Base-by-base conservation (phyloP, 164 flowering plant species). In the Saururus chinensis region DNA sequence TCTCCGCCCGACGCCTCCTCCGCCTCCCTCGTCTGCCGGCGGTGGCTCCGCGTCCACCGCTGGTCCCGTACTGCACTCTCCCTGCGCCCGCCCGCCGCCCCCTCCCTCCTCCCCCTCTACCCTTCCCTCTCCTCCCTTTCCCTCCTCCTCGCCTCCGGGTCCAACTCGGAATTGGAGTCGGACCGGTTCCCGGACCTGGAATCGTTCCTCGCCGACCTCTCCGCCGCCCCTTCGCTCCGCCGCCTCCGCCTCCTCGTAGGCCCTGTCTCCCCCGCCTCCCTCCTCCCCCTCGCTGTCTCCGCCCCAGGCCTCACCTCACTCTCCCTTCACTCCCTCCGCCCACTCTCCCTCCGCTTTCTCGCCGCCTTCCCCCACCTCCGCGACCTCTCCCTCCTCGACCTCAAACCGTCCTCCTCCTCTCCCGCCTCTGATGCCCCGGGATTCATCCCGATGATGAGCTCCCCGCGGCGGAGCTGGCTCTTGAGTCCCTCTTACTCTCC, bases 1-100 rank as follows among this genome's bases (percentile, higher is more conserved):
- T 83, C 82, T 17, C 60, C 78, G 19, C 25, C 79, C 9, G 56
- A 76, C 0, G 60, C 77, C 40, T 54, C 79, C 16, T 53, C 77
- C 37, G 66, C 79, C 42, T 66, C 87, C 26, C 74, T 88, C 7
- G 95, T 90, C 70, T 88, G 77, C 65, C 79, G 76, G 56, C 85
- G 97, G 14, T 90, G 95, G 95, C 85, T 83, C 63, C 71, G 65
- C 73, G 82, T 88, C 72, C 75, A 77, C 70, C 78, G 95, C 37
- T 57, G 80, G 60, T 82, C 87, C 66, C 73, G 59, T 19, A 69
- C 85, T 37, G 63, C 83, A 56, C 79, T 90, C n/a, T 25, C 73
- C 86, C 48, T 78, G n/a, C n/a, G n/a, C n/a, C n/a, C n/a, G n/a
- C n/a, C n/a, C 84, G 66, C 71, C 73, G 7, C 42, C 80, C 19